These are phyloP conservation scores for Coniferiporia weirii DNA, from an alignment of 1,284 basidiomycete genomes.

Conservation along the genomic window DNA sequence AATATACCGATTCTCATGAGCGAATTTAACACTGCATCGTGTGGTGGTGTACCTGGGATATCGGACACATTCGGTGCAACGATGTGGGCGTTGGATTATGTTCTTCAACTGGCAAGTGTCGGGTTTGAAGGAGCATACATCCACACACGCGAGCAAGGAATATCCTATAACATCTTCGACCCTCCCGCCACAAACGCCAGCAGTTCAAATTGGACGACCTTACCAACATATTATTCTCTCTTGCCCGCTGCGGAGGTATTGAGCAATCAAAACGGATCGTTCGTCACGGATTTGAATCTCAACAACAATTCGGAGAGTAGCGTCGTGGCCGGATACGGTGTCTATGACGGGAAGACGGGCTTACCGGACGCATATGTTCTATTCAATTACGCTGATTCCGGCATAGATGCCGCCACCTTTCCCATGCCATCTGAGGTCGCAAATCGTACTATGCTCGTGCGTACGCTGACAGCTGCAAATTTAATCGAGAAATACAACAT, in stretches of 20 bases:
- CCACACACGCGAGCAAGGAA: slow-evolving; percentile 46
- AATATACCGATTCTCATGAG: slow-evolving; percentile 48
- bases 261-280: slow-evolving; percentile 34
- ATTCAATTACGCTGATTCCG: slow-evolving; percentile 52
- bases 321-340: slow-evolving; percentile 49
- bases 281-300: slow-evolving; percentile 49
- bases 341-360: slow-evolving; percentile 43
- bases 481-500: slow-evolving; percentile 51
- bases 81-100: slow-evolving; percentile 53
- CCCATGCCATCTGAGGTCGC: slow-evolving; percentile 16
- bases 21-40: slow-evolving; percentile 65
- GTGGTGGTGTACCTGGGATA: slow-evolving; percentile 55
- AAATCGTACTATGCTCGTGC: slow-evolving; percentile 32
- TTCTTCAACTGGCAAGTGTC: slow-evolving; percentile 45
- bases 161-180: slow-evolving; percentile 46
- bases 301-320: slow-evolving; percentile 34
- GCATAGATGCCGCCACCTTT: slow-evolving; percentile 26
- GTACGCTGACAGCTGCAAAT: slow-evolving; percentile 38
- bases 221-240: slow-evolving; percentile 52
- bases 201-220: slow-evolving; percentile 43
- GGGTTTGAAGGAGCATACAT: slow-evolving; percentile 44
- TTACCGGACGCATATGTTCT: slow-evolving; percentile 43
- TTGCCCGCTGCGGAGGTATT: slow-evolving; percentile 54
- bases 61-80: slow-evolving; percentile 62
- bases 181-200: slow-evolving; percentile 36